Evolutionary conservation across 176 grass and related monocot genomes (phyloP).

Genomic region (Oryza brachyantha): DNA sequence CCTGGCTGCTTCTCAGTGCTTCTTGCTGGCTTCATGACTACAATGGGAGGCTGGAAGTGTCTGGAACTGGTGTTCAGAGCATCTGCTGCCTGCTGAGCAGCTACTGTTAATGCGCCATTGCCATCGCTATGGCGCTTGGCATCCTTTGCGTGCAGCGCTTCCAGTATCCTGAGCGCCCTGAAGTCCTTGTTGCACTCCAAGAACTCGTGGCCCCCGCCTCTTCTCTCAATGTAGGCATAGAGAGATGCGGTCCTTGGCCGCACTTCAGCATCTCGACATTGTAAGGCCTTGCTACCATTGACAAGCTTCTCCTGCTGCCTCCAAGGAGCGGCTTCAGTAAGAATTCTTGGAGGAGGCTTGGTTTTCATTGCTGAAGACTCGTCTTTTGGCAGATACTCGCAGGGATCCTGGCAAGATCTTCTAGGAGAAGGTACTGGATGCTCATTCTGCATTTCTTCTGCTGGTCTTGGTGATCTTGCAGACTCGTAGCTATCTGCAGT

Average conservation of each 20-base stretch:
- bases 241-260: slow-evolving; percentile 38
- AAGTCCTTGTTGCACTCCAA: slow-evolving; percentile 65
- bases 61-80: slow-evolving; percentile 26
- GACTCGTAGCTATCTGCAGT: slow-evolving; percentile 27
- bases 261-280: slow-evolving; percentile 44
- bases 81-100: slow-evolving; percentile 14
- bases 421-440: slow-evolving; percentile 34
- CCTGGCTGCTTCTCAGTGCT: slow-evolving; percentile 26
- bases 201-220: slow-evolving; percentile 47
- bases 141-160: slow-evolving; percentile 49
- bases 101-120: slow-evolving; percentile 6
- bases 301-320: slow-evolving; percentile 59
- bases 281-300: slow-evolving; percentile 32
- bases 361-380: slow-evolving; percentile 49
- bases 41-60: slow-evolving; percentile 70
- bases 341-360: slow-evolving; percentile 51
- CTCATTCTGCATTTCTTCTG: slow-evolving; percentile 21
- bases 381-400: slow-evolving; percentile 23
- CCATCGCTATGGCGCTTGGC: slow-evolving; percentile 32
- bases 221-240: slow-evolving; percentile 64
- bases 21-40: slow-evolving; percentile 83
- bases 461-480: slow-evolving; percentile 37
- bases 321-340: slow-evolving; percentile 72
- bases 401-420: slow-evolving; percentile 35
- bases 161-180: slow-evolving; percentile 63